phyloP scores from a whole-genome alignment of 345 rosid genomes.

The Citrus unshiu region DNA sequence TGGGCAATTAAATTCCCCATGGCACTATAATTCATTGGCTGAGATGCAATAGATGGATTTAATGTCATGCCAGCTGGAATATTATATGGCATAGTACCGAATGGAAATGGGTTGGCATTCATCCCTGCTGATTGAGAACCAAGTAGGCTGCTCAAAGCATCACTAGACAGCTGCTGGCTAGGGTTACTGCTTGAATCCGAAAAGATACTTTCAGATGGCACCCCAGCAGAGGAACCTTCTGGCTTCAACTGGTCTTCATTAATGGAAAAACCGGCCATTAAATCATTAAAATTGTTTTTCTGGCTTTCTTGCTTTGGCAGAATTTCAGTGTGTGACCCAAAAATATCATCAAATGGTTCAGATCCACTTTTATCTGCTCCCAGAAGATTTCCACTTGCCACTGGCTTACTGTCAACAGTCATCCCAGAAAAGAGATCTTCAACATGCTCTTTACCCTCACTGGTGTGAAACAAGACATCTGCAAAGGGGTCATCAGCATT shows the following conservation, averaged over 20 bases:
- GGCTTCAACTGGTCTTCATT: constrained; percentile 38
- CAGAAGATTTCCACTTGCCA: constrained; percentile 33
- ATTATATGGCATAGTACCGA: constrained; percentile 49
- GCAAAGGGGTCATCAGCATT: constrained; percentile 79
- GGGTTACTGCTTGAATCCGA: constrained; percentile 37
- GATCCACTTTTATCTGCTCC: constrained; percentile 24
- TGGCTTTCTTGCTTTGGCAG: constrained; percentile 36
- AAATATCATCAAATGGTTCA: constrained; percentile 66
- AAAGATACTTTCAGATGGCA: constrained; percentile 39
- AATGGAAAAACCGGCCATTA: constrained; percentile 69
- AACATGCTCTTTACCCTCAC: constrained; percentile 33
- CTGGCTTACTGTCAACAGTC: constrained; percentile 53
- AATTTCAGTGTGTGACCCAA: constrained; percentile 43
- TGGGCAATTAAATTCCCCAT: constrained; percentile 71
- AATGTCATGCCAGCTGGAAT: constrained; percentile 64
- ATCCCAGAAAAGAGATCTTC: constrained; percentile 86
- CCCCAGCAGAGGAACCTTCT: constrained; percentile 36
- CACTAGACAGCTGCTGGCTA: constrained; percentile 38
- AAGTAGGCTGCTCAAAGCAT: constrained; percentile 43
- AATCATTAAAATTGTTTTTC: constrained; percentile 43
- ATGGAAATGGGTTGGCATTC: constrained; percentile 46
- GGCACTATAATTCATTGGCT: constrained; percentile 59
- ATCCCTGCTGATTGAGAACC: constrained; percentile 47
- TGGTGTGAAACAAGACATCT: constrained; percentile 74
- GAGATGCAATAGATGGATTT: constrained; percentile 63